Evolutionary conservation across 441 rosid genomes (phyloP), one percentile per base, ranked within the genome.

Genomic region (Theobroma grandiflorum): DNA sequence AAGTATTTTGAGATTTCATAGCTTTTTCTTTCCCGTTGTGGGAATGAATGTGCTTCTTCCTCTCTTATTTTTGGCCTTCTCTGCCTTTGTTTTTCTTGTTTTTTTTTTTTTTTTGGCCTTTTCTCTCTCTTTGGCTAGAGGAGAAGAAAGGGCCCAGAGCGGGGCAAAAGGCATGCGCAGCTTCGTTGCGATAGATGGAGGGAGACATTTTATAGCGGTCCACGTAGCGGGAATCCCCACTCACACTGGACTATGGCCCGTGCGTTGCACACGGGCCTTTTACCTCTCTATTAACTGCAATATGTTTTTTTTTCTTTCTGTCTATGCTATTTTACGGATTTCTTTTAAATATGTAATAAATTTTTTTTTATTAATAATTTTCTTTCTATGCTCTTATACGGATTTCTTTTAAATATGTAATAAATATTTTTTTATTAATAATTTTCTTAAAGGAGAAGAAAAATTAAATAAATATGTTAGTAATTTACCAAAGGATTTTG

Each of bases 1-100:
- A 38, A 35, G 20, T 38, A 45, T 45, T 40, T 77, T 43, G 26
- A 40, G 52, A 68, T 57, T 78, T 42, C 75, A 50, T 4, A 49
- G 40, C 40, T 14, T 14, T 69, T 42, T 40, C 11, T 35, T 15
- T 31, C 45, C 20, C 22, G 7, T 61, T 66, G 45, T 63, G 33
- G 31, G 31, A 26, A 1, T 26, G 31, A 26, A 26, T 26, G 31
- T 26, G 31, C 31, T 26, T 26, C 31, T 26, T 26, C 31, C 31
- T 26, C 31, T 26, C 1, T 26, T 26, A 26, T 26, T 26, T 26
- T 26, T 26, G 31, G 31, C 31, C 31, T 26, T 26, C 31, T 26
- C 31, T 26, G 31, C 31, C 31, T 26, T 26, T 26, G 31, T 26
- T 26, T 26, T n/a, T n/a, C n/a, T n/a, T n/a, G n/a, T n/a, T n/a